phyloP scores from a whole-genome alignment of 2,329 filamentous ascomycete genomes.

The Cercospora sesami region DNA sequence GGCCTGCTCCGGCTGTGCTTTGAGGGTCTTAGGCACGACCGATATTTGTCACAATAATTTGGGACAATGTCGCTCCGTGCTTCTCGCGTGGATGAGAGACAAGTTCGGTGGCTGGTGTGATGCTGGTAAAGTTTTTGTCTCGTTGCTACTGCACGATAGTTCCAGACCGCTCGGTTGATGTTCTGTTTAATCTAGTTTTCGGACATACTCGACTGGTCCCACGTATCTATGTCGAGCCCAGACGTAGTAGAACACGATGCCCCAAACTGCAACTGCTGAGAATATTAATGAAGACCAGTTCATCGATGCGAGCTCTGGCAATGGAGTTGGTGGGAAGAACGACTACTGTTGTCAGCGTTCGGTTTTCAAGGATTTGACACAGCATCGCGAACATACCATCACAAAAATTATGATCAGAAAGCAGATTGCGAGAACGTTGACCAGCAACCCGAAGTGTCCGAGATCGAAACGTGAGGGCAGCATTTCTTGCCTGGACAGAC shows the following conservation, averaged over 20 bases:
- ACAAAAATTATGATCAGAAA: constrained; percentile 16
- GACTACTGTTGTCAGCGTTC: neutral
- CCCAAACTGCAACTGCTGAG: constrained; percentile 21
- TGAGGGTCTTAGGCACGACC: neutral
- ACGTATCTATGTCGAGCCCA: constrained; percentile 25
- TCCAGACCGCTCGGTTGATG: neutral
- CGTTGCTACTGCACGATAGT: neutral
- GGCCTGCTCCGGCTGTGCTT: neutral
- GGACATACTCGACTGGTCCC: constrained; percentile 28
- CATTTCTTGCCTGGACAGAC: constrained; percentile 24
- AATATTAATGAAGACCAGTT: constrained; percentile 32
- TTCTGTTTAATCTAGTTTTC: constrained; percentile 21
- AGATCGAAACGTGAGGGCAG: constrained; percentile 29
- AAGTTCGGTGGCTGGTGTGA: neutral
- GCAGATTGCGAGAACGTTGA: constrained; percentile 26
- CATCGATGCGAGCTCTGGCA: constrained; percentile 25
- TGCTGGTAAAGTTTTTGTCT: neutral
- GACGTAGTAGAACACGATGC: constrained; percentile 23
- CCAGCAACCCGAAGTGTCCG: constrained; percentile 23
- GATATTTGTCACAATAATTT: neutral
- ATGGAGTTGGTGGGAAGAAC: constrained; percentile 28
- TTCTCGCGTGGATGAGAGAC: neutral
- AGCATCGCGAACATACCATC: neutral
- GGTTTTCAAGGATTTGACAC: neutral
- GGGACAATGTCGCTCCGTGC: constrained; percentile 1